phyloP scores from a whole-genome alignment of 176 grass and related monocot species.

The Ensete glaucum region DNA sequence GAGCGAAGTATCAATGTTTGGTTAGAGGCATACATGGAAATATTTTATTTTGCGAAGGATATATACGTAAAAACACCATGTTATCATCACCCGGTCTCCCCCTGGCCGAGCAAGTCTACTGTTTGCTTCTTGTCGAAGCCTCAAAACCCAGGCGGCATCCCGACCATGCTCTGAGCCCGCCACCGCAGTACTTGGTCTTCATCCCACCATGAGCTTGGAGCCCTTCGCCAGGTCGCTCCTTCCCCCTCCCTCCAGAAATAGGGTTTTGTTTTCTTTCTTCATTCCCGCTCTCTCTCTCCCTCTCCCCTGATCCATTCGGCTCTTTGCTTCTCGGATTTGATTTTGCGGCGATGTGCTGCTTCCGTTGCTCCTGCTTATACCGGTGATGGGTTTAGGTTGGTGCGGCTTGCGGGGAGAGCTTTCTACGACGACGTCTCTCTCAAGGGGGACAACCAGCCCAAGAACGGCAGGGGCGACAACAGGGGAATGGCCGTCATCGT shows the following conservation, averaged over 20 bases:
- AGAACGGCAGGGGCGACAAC: constrained; percentile 81
- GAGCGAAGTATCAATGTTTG: too few species aligned
- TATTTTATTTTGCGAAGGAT: too few species aligned
- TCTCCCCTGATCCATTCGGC: not conserved
- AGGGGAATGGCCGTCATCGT: constrained; percentile 92
- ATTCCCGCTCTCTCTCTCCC: not conserved
- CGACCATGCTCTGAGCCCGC: not conserved
- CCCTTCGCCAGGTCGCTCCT: constrained; percentile 56
- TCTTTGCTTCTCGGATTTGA: not conserved
- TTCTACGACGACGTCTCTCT: constrained; percentile 90
- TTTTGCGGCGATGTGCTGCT: not conserved
- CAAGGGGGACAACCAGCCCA: constrained; percentile 90
- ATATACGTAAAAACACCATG: too few species aligned
- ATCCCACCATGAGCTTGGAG: constrained; percentile 48
- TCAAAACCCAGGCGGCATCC: too few species aligned
- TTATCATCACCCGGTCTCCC: too few species aligned
- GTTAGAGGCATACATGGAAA: too few species aligned
- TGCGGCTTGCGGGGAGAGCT: constrained; percentile 67
- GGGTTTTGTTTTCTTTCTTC: not conserved
- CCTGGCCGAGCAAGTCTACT: too few species aligned
- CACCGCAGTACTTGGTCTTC: not conserved
- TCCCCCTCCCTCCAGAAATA: not conserved
- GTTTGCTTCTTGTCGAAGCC: too few species aligned
- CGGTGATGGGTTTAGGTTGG: constrained; percentile 32
- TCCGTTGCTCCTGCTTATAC: not conserved